Evolutionary conservation across 345 rosid genomes (phyloP).

Genomic region (Boechera divaricarpa): DNA sequence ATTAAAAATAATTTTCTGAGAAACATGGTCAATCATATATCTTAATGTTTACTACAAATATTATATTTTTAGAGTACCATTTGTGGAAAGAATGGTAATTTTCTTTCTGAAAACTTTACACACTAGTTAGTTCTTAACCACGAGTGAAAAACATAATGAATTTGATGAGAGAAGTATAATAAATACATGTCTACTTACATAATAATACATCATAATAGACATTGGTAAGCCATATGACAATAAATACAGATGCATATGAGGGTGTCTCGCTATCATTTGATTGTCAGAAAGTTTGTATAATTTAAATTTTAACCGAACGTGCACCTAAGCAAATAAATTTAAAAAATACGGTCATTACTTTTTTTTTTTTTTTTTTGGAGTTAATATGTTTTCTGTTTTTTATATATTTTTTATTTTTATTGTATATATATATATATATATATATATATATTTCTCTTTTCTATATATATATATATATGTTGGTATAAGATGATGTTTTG

Average conservation of each 20-base stretch:
- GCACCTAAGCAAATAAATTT: background rate
- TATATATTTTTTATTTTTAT: too few relatives aligned
- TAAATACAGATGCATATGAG: background rate
- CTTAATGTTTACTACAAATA: too few relatives aligned
- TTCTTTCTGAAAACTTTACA: background rate
- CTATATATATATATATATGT: too few relatives aligned
- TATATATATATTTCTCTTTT: too few relatives aligned
- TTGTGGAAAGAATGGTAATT: too few relatives aligned
- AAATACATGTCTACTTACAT: background rate
- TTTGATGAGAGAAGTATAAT: background rate
- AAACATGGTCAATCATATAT: too few relatives aligned
- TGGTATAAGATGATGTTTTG: too few relatives aligned
- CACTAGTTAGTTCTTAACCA: background rate
- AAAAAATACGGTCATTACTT: background rate
- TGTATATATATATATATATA: too few relatives aligned
- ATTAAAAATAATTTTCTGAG: too few relatives aligned
- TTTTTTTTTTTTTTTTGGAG: background rate
- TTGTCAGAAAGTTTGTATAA: background rate
- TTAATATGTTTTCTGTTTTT: too few relatives aligned
- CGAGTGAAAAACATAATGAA: background rate
- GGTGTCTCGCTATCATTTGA: background rate
- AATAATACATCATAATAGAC: background rate
- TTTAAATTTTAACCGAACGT: background rate
- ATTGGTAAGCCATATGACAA: background rate
- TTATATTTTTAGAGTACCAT: too few relatives aligned